Base-by-base conservation (phyloP, 208 protist genomes). In the Acanthamoeba polyphaga region DNA sequence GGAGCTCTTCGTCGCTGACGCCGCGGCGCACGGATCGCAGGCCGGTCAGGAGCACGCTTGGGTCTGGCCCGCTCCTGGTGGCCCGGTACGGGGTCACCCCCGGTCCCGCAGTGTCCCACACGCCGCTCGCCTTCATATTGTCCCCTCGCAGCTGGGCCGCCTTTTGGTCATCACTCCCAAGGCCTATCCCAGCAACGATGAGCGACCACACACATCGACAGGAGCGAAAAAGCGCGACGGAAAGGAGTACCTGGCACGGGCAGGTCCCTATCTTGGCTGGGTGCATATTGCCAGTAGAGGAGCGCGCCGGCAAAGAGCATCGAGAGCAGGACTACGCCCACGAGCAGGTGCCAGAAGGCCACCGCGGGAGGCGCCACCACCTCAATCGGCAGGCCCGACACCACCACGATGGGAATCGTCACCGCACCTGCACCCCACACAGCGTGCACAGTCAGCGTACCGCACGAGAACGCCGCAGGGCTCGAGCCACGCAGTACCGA, bases 361-460 rank as follows among this genome's bases (percentile, higher is more conserved):
- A 82, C 74, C 24, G 32, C 43, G 15, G 74, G 74, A 9, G 74
- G 74, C 9, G 74, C 74, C 6, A 82, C 38, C 32, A 82, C 74
- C 24, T 82, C 74, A 1, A 82, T 10, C 15, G 74, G 74, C 82
- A 89, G 32, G 5, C 82, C 82, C 13, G 82, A 89, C 29, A 89
- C 82, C 53, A 89, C 58, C 4, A 89, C 82, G 53, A 89, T 89
- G 7, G 82, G 82, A 15, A 89, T 68, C 51, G 82, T 66, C 17
- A 89, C 38, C 29, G 82, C 82, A 89, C 78, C 78, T 88, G 34
- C 15, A 2, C 34, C 53, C 53, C 53, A 58, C 15, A 12, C 53
- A 12, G 15, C 15, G 15, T 17, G 15, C 1, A 58, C 17, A 19
- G 17, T 58, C 53, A 58, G 53, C 53, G 1, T 19, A 19, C 53